A percentile compares a stretch with the other conserved stretches of the same genome.
These are phyloP conservation scores for Recurvomyces mirabilis DNA, from an alignment of 495 filamentous ascomycete genomes.

Conservation along the genomic window DNA sequence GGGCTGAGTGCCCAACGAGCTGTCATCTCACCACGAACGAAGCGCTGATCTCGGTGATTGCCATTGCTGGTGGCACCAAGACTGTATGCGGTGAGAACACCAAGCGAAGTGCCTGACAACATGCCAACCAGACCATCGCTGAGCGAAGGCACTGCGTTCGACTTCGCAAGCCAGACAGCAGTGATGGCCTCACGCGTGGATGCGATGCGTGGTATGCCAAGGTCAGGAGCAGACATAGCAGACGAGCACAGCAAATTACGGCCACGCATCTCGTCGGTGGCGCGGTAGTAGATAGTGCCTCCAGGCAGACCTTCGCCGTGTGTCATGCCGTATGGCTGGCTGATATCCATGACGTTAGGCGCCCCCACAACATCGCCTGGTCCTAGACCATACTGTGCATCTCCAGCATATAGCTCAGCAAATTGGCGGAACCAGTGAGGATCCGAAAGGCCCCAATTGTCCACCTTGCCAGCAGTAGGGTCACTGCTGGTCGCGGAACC, in stretches of 20 bases:
- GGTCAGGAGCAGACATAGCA: conserved; percentile 37
- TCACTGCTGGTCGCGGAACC: conserved; percentile 65
- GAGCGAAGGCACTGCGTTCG: conserved; percentile 51
- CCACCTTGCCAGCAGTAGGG: conserved; percentile 63
- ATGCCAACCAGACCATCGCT: conserved; percentile 74
- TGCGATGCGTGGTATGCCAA: conserved; percentile 64
- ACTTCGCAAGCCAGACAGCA: conserved; percentile 88
- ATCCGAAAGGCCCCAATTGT: conserved; percentile 72
- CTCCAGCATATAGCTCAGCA: conserved; percentile 58
- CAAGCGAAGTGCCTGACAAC: conserved; percentile 71
- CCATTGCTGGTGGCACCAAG: conserved; percentile 45
- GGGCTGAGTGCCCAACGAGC: conserved; percentile 82
- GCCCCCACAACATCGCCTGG: conserved; percentile 61
- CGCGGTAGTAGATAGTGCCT: conserved; percentile 65
- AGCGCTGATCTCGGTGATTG: conserved; percentile 52
- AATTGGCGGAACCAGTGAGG: conserved; percentile 64
- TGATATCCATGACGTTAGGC: conserved; percentile 81
- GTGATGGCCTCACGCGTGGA: conserved; percentile 51
- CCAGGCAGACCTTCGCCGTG: conserved; percentile 76
- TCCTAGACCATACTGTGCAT: conserved; percentile 66
- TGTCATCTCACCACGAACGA: conserved; percentile 63
- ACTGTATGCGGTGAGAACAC: conserved; percentile 74
- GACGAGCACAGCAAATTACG: conserved; percentile 52
- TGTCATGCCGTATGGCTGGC: conserved; percentile 70
- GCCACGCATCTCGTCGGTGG: conserved; percentile 65